Conservation (phyloP, 169 alveolate species). For the Neospora caninum region DNA sequence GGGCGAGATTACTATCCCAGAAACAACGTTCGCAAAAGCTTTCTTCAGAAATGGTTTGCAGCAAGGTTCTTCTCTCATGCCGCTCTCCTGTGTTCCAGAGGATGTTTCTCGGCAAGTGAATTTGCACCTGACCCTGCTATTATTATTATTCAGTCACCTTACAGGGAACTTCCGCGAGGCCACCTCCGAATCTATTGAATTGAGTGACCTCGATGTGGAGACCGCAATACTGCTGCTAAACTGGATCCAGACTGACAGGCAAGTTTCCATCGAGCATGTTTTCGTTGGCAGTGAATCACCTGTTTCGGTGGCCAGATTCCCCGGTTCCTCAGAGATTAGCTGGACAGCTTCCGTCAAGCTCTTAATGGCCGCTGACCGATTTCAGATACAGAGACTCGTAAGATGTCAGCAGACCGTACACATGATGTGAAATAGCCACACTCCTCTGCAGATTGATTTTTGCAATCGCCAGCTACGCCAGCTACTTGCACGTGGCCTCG, state of each 20-base stretch:
- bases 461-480: constrained; percentile 67
- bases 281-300: background rate
- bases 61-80: constrained; percentile 70
- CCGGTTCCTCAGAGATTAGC: constrained; percentile 59
- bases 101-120: constrained; percentile 55
- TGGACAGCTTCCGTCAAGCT: constrained; percentile 59
- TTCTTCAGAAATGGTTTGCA: constrained; percentile 62
- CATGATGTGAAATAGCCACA: background rate
- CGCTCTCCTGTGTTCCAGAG: constrained; percentile 69
- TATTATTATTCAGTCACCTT: background rate
- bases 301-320: constrained; percentile 15
- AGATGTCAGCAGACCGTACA: background rate
- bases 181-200: constrained; percentile 49
- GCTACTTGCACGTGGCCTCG: constrained; percentile 65
- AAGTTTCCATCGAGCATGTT: background rate
- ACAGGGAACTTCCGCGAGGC: constrained; percentile 67
- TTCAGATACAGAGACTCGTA: constrained; percentile 61
- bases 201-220: constrained; percentile 61
- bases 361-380: constrained; percentile 64
- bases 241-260: constrained; percentile 69
- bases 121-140: background rate
- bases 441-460: constrained; percentile 50
- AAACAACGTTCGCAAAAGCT: background rate
- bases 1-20: background rate
- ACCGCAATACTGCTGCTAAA: constrained; percentile 60